These are phyloP conservation scores for Diutina pseudorugosa DNA, from an alignment of 1,139 yeast species.

Conservation along the genomic window DNA sequence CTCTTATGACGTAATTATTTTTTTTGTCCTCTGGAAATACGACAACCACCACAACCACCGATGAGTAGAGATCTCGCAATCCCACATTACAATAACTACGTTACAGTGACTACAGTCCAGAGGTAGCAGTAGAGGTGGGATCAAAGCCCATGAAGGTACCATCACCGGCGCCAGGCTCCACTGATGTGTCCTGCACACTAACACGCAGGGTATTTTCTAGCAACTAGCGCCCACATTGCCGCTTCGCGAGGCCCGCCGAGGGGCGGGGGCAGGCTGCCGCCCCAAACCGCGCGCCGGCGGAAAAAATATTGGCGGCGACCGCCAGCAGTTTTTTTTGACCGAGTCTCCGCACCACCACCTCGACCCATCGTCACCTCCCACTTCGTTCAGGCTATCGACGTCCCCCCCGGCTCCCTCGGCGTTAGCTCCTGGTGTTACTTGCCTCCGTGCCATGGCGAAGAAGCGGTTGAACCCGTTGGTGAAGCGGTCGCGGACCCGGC, in stretches of 20 bases:
- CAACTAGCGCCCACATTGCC: background rate
- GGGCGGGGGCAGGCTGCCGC: background rate
- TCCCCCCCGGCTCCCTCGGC: background rate
- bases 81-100: no score
- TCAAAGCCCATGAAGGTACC: no score
- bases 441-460: slow-evolving; percentile 1
- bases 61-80: no score
- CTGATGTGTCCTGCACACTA: no score
- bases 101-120: no score
- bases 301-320: background rate
- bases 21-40: no score
- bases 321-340: background rate
- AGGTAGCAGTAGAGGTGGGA: no score
- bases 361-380: background rate
- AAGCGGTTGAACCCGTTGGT: slow-evolving; percentile 3
- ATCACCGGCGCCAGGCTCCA: no score
- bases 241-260: background rate
- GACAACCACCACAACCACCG: no score
- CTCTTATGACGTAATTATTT: no score
- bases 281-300: background rate
- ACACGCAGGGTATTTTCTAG: background rate
- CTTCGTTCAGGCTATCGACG: no score
- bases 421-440: background rate
- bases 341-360: background rate
- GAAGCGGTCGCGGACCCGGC: slow-evolving; percentile 21